Evolutionary conservation across 2,329 filamentous ascomycete species (phyloP), one percentile per base, ranked within the genome.

Genomic region (Orbilia javanica): DNA sequence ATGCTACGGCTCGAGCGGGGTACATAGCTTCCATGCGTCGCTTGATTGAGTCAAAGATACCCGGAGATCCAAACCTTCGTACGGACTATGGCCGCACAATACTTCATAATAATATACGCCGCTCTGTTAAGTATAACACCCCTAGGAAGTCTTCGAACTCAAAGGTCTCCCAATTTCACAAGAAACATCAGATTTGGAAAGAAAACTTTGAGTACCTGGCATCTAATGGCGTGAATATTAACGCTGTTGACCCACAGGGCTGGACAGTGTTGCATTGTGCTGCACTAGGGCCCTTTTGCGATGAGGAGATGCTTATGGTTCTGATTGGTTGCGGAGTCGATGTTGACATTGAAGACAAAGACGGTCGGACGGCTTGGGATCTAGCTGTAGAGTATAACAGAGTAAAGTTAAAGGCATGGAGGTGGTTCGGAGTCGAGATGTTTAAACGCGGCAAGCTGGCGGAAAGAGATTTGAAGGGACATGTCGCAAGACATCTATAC

Each of bases 11-110:
- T 27, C 18, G 73, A 34, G 73, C 73, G 15, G 73, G 73, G 10
- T 77, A 77, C 53, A 77, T 77, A n/a, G 73, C 73, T 31, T 71
- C 73, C 5, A 77, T 77, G 73, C 73, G 73, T 34, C 73, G 66
- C 1, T 39, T 77, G 5, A 71, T 77, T 20, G 73, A 71, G 20
- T 36, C 66, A 15, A 68, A 68, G 10, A 20, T 77, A 27, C 31
- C 48, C 3, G 73, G 73, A n/a, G 73, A 77, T 53, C 50, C 53
- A 5, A 77, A 77, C 27, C 53, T 77, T 48, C 50, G 34, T 22
- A 66, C 73, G 1, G 73, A 77, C 42, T 67, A 71, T 20, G 73
- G 73, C 2, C 57, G 73, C 1, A 77, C 60, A 0, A 77, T 77
- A 1, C 50, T 77, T 5, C 73, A 77, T 13, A 77, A 71, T 27